These are phyloP conservation scores for Neonectria faginata DNA, from an alignment of 2,329 filamentous ascomycete genomes.

Conservation along the genomic window DNA sequence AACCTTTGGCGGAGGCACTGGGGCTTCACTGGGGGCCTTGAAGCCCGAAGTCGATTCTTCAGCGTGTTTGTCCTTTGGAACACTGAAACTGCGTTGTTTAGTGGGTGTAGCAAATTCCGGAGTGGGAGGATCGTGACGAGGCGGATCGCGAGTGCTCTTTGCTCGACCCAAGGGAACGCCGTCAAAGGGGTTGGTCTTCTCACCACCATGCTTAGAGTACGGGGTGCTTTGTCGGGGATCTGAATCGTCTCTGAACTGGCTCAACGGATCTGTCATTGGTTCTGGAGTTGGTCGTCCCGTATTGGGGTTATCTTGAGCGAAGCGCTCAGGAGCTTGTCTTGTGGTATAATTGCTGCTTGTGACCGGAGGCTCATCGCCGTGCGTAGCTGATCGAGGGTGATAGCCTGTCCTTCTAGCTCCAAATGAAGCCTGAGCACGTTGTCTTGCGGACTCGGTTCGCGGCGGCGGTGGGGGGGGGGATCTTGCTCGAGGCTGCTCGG, in stretches of 20 bases:
- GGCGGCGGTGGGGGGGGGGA: slow-evolving; percentile 53
- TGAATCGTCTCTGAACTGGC: slow-evolving; percentile 58
- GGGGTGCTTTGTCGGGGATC: slow-evolving; percentile 69
- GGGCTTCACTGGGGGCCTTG: not conserved
- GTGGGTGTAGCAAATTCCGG: slow-evolving; percentile 39
- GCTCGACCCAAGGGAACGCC: slow-evolving; percentile 58
- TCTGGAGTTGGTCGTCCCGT: slow-evolving; percentile 30
- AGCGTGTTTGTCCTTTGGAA: slow-evolving; percentile 42
- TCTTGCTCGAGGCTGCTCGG: slow-evolving; percentile 45
- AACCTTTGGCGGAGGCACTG: slow-evolving; percentile 26
- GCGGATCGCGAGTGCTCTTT: slow-evolving; percentile 57
- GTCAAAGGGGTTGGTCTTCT: slow-evolving; percentile 70
- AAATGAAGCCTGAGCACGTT: slow-evolving; percentile 67
- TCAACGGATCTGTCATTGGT: slow-evolving; percentile 60
- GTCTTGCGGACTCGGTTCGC: slow-evolving; percentile 63
- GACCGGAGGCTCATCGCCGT: slow-evolving; percentile 65
- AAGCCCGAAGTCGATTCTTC: slow-evolving; percentile 16
- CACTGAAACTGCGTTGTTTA: slow-evolving; percentile 49
- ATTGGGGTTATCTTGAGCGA: slow-evolving; percentile 29
- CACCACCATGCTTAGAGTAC: slow-evolving; percentile 67
- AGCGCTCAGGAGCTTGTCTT: slow-evolving; percentile 45
- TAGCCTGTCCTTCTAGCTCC: slow-evolving; percentile 63
- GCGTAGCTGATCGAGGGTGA: slow-evolving; percentile 59
- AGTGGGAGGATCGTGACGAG: slow-evolving; percentile 44
- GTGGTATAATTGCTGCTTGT: slow-evolving; percentile 64